These are phyloP conservation scores for Candolleomyces aberdarensis DNA, from an alignment of 768 basidiomycete species.

Conservation along the genomic window DNA sequence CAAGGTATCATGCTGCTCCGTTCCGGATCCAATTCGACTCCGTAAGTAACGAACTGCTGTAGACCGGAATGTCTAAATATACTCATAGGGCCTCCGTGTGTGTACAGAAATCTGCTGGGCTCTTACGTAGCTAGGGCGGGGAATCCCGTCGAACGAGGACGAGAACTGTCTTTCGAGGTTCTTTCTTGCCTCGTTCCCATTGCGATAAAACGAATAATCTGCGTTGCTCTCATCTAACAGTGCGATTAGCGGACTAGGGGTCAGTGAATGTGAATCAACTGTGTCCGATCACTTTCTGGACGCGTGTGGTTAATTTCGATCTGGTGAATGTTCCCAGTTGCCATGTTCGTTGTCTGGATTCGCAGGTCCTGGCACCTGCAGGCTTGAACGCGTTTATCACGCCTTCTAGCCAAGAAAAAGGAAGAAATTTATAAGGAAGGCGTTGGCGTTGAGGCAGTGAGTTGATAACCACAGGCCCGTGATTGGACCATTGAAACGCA, in stretches of 20 bases:
- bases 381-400: neutral
- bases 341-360: neutral
- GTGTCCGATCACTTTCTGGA: neutral
- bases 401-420: neutral
- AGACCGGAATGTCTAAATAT: no score
- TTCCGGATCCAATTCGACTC: no score
- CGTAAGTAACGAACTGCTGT: no score
- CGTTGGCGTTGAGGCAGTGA: neutral
- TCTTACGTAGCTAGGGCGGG: no score
- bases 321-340: neutral
- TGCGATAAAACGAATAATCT: slow-evolving; percentile 1
- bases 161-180: neutral
- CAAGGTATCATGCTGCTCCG: no score
- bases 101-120: no score
- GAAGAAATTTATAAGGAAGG: neutral
- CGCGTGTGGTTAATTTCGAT: neutral
- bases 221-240: neutral
- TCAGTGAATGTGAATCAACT: neutral
- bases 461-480: neutral
- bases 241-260: neutral
- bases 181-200: neutral
- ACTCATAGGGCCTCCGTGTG: no score
- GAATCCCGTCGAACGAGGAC: no score
- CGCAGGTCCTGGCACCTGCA: neutral
- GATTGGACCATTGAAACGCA: neutral